Base-by-base conservation (phyloP, 805 yeast genomes). In the Komagataella pastoris region DNA sequence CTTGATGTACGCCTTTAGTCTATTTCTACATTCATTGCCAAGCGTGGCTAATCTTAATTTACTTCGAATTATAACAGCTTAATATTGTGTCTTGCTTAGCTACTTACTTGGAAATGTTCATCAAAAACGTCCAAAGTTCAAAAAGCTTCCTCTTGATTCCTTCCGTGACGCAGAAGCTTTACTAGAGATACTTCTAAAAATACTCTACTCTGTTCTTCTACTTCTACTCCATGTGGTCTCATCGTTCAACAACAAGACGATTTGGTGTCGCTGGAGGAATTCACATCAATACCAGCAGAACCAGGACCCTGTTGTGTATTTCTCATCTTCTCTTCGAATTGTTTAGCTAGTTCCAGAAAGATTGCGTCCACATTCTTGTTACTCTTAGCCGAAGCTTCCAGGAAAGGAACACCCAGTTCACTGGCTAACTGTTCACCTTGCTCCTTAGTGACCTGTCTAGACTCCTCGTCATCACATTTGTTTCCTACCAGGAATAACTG, bases 321-420 rank as follows among this genome's bases (percentile, higher is more conserved):
- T 24, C 74, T 78, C 51, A 83, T 81, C 66, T 85, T 85, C 51
- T 88, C 96, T 70, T 86, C 86, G 62, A 90, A 88, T 59, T 87
- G 75, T 46, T 83, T 79, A 10, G 97, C 97, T 62, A 93, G 77
- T 59, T 88, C 86, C 70, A 85, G 83, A 72, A 93, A 93, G 48
- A 95, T 83, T 53, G 88, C 88, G 62, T 88, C 95, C 55, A 93
- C 99, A 62, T 90, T 89, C 54, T 81, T 83, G 61, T 89, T 90
- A 49, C 90, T 83, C 74, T 93, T 93, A 45, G 99, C 99, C 69
- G 93, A 82, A 30, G 98, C 95, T 73, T 93, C 99, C 63, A 93
- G 75, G 69, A 93, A 93, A 30, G 96, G 95, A 52, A 93, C 75
- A 52, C 87, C 87, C 59, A 93, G 76, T 67, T 85, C 95, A 54